Conservation (phyloP, 2,329 filamentous ascomycete species). For the Neonectria sp. region DNA sequence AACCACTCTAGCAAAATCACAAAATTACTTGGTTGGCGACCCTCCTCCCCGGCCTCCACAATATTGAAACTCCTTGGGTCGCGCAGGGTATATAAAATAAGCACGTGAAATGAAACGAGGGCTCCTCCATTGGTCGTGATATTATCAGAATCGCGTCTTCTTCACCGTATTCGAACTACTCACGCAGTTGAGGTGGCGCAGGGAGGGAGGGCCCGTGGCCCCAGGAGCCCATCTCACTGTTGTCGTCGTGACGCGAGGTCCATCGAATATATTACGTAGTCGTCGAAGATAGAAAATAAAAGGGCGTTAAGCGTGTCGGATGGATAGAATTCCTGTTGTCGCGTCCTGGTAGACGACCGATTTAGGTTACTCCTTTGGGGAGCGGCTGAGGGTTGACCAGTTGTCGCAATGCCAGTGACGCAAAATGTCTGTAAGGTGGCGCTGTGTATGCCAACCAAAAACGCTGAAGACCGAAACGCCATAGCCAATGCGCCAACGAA, state of each 20-base stretch:
- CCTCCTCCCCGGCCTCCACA: conserved; percentile 34
- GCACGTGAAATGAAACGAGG: conserved; percentile 42
- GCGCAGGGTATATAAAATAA: conserved; percentile 49
- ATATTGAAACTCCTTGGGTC: conserved; percentile 37
- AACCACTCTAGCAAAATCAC: conserved; percentile 16
- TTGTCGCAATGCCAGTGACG: conserved; percentile 26
- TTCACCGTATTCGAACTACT: conserved; percentile 24
- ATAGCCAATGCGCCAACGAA: conserved; percentile 53
- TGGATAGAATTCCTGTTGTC: conserved; percentile 13
- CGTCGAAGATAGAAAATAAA: conserved; percentile 30
- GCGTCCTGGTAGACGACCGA: conserved; percentile 9
- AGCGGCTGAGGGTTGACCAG: conserved; percentile 18
- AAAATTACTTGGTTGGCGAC: conserved; percentile 38
- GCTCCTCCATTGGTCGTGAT: conserved; percentile 33
- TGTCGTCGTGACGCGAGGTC: conserved; percentile 31
- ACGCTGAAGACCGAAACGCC: conserved; percentile 54
- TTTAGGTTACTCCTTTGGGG: conserved; percentile 18
- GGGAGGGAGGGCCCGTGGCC: not conserved
- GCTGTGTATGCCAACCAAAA: conserved; percentile 36
- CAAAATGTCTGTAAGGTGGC: conserved; percentile 33
- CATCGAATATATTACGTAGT: conserved; percentile 36
- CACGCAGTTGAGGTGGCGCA: conserved; percentile 14
- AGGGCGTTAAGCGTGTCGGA: conserved; percentile 28
- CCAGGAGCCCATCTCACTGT: not conserved
- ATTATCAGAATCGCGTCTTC: conserved; percentile 24